phyloP scores from a whole-genome alignment of 2,329 filamentous ascomycete genomes.

The Clonostachys solani region DNA sequence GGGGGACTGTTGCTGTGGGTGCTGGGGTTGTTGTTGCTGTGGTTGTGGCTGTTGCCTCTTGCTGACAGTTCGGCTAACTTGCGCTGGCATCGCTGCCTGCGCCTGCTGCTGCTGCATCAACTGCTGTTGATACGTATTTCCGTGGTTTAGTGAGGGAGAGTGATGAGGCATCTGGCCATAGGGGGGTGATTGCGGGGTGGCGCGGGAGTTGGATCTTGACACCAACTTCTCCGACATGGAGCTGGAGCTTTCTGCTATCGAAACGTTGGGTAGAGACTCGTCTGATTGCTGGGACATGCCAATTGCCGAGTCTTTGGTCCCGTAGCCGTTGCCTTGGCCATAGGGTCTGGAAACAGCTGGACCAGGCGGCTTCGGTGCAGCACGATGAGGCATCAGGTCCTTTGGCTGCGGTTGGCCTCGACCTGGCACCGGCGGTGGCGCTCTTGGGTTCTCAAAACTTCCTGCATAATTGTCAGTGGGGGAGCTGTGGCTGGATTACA shows the following conservation, averaged over 20 bases:
- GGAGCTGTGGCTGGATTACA: background rate
- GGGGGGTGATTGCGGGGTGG: slow-evolving; percentile 43
- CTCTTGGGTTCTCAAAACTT: slow-evolving; percentile 95
- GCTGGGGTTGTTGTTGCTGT: no score
- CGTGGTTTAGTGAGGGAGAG: slow-evolving; percentile 28
- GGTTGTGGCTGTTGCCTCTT: slow-evolving; percentile 52
- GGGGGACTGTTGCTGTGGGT: slow-evolving; percentile 2
- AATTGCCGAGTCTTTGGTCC: slow-evolving; percentile 59
- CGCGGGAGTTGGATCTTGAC: slow-evolving; percentile 64
- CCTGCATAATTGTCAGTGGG: slow-evolving; percentile 32
- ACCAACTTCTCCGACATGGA: background rate
- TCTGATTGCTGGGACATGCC: slow-evolving; percentile 55
- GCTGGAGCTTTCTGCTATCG: background rate
- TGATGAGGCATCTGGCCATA: slow-evolving; percentile 40
- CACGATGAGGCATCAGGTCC: slow-evolving; percentile 70
- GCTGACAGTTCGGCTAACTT: slow-evolving; percentile 72
- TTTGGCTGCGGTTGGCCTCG: slow-evolving; percentile 43
- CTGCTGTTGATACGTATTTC: slow-evolving; percentile 55
- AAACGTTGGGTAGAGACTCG: slow-evolving; percentile 28
- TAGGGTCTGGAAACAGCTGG: slow-evolving; percentile 44
- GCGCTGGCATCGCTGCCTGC: slow-evolving; percentile 74
- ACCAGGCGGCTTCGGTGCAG: slow-evolving; percentile 82
- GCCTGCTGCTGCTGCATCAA: slow-evolving; percentile 79
- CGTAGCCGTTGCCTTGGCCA: slow-evolving; percentile 39
- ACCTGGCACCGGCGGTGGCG: slow-evolving; percentile 80